Conservation (phyloP, 1,139 yeast species). For the Magnusiomyces paraingens region DNA sequence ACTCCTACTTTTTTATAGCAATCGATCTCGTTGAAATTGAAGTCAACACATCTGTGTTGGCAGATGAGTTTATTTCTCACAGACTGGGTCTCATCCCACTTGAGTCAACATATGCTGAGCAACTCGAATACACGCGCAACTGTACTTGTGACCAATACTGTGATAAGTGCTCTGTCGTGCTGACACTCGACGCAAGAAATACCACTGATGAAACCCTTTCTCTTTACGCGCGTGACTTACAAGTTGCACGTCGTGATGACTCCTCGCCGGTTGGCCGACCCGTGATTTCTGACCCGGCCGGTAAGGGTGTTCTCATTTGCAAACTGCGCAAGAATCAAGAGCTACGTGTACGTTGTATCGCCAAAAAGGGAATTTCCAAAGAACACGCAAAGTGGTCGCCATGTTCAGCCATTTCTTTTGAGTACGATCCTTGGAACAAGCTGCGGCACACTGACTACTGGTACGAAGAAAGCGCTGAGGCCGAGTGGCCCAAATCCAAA, state of each 20-base stretch:
- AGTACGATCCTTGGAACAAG: constrained; percentile 99
- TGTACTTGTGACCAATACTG: constrained; percentile 98
- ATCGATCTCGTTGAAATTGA: constrained; percentile 95
- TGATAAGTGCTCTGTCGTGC: constrained; percentile 84
- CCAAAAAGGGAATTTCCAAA: constrained; percentile 96
- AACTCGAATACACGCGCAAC: constrained; percentile 67
- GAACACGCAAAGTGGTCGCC: constrained; percentile 99
- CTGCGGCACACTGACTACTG: constrained; percentile 91
- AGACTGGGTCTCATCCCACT: constrained; percentile 88
- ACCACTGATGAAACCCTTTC: constrained; percentile 83
- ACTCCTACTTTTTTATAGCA: constrained; percentile 41
- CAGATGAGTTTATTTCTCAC: constrained; percentile 94
- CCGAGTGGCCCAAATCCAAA: constrained; percentile 87
- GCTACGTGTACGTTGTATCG: constrained; percentile 79
- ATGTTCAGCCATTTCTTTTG: constrained; percentile 94
- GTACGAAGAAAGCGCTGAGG: constrained; percentile 84
- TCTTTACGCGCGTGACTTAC: constrained; percentile 80
- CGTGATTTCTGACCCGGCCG: constrained; percentile 67
- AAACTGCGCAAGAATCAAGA: constrained; percentile 92
- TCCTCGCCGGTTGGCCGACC: constrained; percentile 57
- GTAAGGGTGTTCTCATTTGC: constrained; percentile 81
- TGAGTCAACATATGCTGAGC: constrained; percentile 75
- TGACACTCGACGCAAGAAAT: constrained; percentile 80
- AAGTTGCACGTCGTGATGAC: constrained; percentile 29
- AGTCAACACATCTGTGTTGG: constrained; percentile 85